Evolutionary conservation across 495 filamentous ascomycete genomes (phyloP), one percentile per base, ranked within the genome.

Genomic region (Tirmania nivea): DNA sequence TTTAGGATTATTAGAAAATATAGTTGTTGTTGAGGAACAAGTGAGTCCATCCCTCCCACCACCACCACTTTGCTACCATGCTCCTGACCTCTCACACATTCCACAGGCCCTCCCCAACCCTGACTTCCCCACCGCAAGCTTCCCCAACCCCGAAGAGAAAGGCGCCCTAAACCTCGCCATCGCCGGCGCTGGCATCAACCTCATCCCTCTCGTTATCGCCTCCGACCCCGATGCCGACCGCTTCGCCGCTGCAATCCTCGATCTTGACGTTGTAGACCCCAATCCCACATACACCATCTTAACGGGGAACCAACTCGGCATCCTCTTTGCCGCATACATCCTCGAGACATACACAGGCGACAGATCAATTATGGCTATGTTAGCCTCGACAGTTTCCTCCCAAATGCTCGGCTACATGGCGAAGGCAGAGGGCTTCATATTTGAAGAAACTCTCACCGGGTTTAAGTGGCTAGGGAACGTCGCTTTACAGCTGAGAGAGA

Each of bases 191-290:
- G 71, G 79, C 39, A 56, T 60, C 49, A 56, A 70, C 20, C 65
- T 64, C 17, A 68, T 73, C 58, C 61, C 60, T 14, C 57, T 83
- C 10, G 71, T 85, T 37, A 63, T 84, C 50, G 79, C 81, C 20
- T 80, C 74, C 53, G 81, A 85, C 57, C 81, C 81, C 10, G 81
- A 85, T 61, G 81, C 81, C 10, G 81, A 85, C 67, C 77, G 81
- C 10, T 77, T 85, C 54, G 76, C 80, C 19, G 77, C 70, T 17
- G 81, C 79, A 8, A 45, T 45, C 57, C 80, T 81, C 10, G 81
- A 84, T 61, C 80, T 79, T 10, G 80, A 85, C 67, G 77, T 80
- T 11, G 76, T 84, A 54, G 75, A 79, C 16, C 76, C 70, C 19
- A 80, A 78, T 8, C 74, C 81, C 62, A 78, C 73, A 61, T 84